Base-by-base conservation (phyloP, 2,329 filamentous ascomycete species). In the Aspergillus hiratsukae region DNA sequence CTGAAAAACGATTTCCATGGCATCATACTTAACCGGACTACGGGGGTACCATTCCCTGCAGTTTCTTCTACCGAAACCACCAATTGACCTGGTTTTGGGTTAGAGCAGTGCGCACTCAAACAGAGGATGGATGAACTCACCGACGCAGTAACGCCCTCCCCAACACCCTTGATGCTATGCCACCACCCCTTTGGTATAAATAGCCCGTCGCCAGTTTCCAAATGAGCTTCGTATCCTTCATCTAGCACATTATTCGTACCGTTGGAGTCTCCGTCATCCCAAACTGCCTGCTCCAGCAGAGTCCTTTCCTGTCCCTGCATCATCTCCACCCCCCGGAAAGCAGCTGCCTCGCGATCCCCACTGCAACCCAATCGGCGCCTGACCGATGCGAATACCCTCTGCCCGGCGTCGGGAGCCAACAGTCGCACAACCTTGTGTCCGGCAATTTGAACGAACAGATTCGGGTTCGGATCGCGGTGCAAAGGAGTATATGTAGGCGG, bases 401-500 rank as follows among this genome's bases (percentile, higher is more conserved):
- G 76, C 0, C 94, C 94, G 3, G 78, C 67, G 0, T 73, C 67
- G 0, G 91, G 91, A 4, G 80, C 75, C 56, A 93, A 79, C 11
- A 97, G 70, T n/a, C 91, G 81, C 17, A 97, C 78, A 0, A 76
- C 70, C 73, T 99, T 99, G 52, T 69, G 73, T 3, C 90, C 85
- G 17, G 84, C 84, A 11, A 97, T 73, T 73, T 99, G 94, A 48
- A 90, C 84, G 70, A 97, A 96, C 0, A 97, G 66, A 69, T 99
- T 99, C 0, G 91, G 91, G 66, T 97, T 97, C 0, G 94, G 94
- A 67, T 99, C 94, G 54, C 89, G 84, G 73, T 99, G 94, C 3
- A 96, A 78, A 3, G 94, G 91, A 0, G 94, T 97, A 64, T 91
- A 91, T 0, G 92, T 97, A 0, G 91, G 91, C 41, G 91, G 85